These are phyloP conservation scores for Colletotrichum liriopes DNA, from an alignment of 2,329 filamentous ascomycete genomes.

Conservation along the genomic window DNA sequence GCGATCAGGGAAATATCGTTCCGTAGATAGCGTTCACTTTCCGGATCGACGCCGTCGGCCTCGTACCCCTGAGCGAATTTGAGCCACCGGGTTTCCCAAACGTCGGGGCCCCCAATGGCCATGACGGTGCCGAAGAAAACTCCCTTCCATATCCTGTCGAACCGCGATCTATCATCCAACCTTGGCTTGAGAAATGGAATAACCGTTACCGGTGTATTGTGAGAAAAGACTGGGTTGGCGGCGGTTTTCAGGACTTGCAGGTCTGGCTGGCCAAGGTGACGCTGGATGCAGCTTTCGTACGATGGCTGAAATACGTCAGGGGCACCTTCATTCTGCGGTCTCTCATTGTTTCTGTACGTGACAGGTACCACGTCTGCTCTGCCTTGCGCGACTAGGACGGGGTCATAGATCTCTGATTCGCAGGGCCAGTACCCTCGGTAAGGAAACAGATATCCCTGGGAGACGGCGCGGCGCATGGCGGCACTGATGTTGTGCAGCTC, in stretches of 20 bases:
- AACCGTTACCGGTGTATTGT: neutral
- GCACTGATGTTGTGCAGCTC: conserved; percentile 33
- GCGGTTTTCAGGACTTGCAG: neutral
- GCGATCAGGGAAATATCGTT: neutral
- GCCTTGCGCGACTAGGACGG: neutral
- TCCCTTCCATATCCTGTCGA: neutral
- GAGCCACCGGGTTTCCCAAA: neutral
- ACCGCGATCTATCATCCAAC: neutral
- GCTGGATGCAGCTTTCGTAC: neutral
- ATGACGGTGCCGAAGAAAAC: neutral
- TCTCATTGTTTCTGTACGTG: neutral
- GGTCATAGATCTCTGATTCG: neutral
- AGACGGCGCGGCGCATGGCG: conserved; percentile 23
- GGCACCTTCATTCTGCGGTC: neutral
- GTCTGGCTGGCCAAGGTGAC: neutral
- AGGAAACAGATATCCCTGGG: conserved; percentile 21
- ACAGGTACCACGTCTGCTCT: neutral
- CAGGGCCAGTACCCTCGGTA: conserved; percentile 3
- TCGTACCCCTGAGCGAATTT: neutral
- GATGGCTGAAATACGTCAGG: neutral
- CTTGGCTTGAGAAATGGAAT: neutral
- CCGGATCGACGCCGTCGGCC: neutral
- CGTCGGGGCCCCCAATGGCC: neutral
- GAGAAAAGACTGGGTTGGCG: neutral
- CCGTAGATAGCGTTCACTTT: neutral